Evolutionary conservation across 148 eudicot species (phyloP), one percentile per base, ranked within the genome.

Genomic region (Fagopyrum esculentum): DNA sequence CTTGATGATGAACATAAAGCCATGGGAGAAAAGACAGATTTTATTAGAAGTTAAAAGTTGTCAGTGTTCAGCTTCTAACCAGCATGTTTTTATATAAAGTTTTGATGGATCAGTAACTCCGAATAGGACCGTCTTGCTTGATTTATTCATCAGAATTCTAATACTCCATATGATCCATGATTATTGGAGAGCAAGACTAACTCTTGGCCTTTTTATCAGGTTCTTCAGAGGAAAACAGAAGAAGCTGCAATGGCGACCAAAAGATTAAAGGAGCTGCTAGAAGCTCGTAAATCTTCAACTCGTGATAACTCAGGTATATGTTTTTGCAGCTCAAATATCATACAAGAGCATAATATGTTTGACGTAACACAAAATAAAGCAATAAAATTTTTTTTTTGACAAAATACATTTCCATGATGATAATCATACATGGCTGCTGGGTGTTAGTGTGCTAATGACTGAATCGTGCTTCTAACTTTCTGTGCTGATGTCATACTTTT

Each of bases 231-330:
- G 80, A 96, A 96, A 81, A 90, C 99, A 45, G 99, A 96, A 84
- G 99, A 96, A 83, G 99, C 99, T 85, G 93, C 98, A 81, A 88
- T 90, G 93, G 99, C 99, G 66, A 96, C 99, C 77, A 96, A 90
- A 88, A 88, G 98, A 85, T 80, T 96, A 76, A 96, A 96, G 82
- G 99, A 96, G 79, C 83, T 96, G 85, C 85, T 96, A 70, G 99
- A 96, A 82, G 94, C 98, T 63, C 99, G 98, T 71, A 92, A 96
- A 83, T 84, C 89, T 45, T 81, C 93, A 80, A 71, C 83, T 63
- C 99, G 98, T 49, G 99, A 96, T 78, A 84, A 72, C 80, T 82
- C 96, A 56, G 97, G 99, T 95, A 85, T 48, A 70, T 76, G 19
- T 72, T 68, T 43, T 48, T 6, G n/a, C 19, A 52, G 11, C n/a